Evolutionary conservation across 1,284 basidiomycete species (phyloP).

Genomic region (Puccinia polysora): DNA sequence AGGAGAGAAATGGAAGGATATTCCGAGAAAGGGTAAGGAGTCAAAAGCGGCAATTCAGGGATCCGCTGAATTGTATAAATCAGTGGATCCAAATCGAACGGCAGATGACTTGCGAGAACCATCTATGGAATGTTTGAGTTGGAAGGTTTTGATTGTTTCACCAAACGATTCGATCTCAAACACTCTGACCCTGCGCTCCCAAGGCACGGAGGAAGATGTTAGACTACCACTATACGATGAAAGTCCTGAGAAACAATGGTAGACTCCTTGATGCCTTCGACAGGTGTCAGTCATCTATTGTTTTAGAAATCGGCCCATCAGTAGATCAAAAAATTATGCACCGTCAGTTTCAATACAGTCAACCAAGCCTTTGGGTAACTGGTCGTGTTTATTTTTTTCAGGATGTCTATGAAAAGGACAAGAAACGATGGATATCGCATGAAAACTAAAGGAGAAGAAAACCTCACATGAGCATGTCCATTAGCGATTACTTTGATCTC

Average conservation of each 20-base stretch:
- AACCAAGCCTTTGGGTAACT: too few relatives aligned
- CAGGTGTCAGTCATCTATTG: conserved; percentile 36
- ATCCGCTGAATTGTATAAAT: too few relatives aligned
- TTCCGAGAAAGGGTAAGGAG: too few relatives aligned
- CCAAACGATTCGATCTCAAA: conserved; percentile 27
- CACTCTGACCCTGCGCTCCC: conserved; percentile 20
- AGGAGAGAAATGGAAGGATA: too few relatives aligned
- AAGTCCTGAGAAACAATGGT: conserved; percentile 31
- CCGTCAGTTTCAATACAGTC: too few relatives aligned
- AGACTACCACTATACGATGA: conserved; percentile 4
- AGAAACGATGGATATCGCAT: not conserved
- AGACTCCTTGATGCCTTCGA: conserved; percentile 32
- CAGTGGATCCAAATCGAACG: too few relatives aligned
- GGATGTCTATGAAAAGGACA: not conserved
- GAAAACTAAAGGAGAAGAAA: not conserved
- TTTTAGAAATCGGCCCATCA: too few relatives aligned
- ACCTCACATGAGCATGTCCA: conserved; percentile 47
- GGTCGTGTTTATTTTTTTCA: too few relatives aligned
- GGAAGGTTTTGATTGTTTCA: conserved; percentile 21
- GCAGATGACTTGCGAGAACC: too few relatives aligned
- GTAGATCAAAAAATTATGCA: too few relatives aligned
- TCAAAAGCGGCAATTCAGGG: too few relatives aligned
- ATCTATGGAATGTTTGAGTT: not conserved
- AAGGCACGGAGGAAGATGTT: not conserved
- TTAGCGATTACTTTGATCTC: conserved; percentile 48